A percentile compares a stretch with the other conserved stretches of the same genome.
Evolutionary conservation across 2,329 filamentous ascomycete genomes (phyloP).

Genomic region (Massarina eburnea): DNA sequence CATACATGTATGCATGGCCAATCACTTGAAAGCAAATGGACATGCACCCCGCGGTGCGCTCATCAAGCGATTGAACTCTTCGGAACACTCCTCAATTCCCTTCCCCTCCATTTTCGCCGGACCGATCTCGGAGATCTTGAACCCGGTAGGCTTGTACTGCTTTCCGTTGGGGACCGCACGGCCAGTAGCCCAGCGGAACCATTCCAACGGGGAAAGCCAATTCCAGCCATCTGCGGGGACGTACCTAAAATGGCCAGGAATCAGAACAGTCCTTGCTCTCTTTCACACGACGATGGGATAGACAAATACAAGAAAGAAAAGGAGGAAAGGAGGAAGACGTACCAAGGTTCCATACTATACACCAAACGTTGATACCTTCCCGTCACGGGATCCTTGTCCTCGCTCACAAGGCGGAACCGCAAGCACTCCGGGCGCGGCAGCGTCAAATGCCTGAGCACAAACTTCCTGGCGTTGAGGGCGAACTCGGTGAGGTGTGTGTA

Average conservation of each 20-base stretch:
- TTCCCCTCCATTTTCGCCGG: conserved; percentile 57
- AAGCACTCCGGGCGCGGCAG: conserved; percentile 56
- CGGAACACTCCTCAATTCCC: conserved; percentile 38
- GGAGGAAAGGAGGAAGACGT: too few species aligned
- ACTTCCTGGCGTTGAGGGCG: conserved; percentile 55
- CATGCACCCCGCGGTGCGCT: conserved; percentile 26
- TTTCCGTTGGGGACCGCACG: conserved; percentile 65
- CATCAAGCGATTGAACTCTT: conserved; percentile 25
- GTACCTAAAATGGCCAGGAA: conserved; percentile 22
- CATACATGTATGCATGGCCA: too few species aligned
- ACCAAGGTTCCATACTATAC: conserved; percentile 35
- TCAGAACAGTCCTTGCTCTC: too few species aligned
- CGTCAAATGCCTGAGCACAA: conserved; percentile 59
- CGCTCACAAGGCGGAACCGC: conserved; percentile 39
- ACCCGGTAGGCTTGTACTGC: conserved; percentile 55
- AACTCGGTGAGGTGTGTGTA: conserved; percentile 47
- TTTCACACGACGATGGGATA: too few species aligned
- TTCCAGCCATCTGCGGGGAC: conserved; percentile 22
- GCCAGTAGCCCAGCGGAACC: conserved; percentile 56
- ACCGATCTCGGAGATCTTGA: conserved; percentile 62
- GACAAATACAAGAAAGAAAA: too few species aligned
- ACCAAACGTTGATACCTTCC: conserved; percentile 21
- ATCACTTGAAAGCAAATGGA: conserved; percentile 27
- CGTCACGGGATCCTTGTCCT: conserved; percentile 52
- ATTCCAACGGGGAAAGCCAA: conserved; percentile 17